Evolutionary conservation across 306 rosid genomes (phyloP), one percentile per base, ranked within the genome.

Genomic region (Crataegus laevigata): DNA sequence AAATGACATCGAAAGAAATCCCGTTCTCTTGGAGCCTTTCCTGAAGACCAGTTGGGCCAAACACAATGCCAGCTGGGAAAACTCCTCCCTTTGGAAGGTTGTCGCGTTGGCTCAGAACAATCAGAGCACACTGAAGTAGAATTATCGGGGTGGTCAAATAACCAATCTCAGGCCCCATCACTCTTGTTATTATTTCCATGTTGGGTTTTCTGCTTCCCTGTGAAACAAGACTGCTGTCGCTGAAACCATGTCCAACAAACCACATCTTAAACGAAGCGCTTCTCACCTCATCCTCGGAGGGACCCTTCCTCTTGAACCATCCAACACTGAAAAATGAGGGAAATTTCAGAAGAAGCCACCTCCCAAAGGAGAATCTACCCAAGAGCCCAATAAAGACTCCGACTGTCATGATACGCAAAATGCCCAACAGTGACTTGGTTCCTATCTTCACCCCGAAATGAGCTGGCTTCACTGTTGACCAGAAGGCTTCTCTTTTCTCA

Each of bases 231-330:
- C 70, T 81, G 76, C 24, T 72, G 62, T 86, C 45, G 11, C 88
- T 86, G 68, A 57, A 94, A 71, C 97, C 97, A 21, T 75, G 86
- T 54, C 97, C 96, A 5, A 91, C 83, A 75, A 87, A 91, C 97
- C 98, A 94, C 94, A 94, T 94, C 80, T 91, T 90, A 72, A 94
- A 94, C 4, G 93, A 80, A 26, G 96, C 90, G 36, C 96, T 88
- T 59, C 79, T 84, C 10, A 94, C 79, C 80, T 90, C 94, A 36
- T 91, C 93, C 72, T 94, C 92, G 0, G 98, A 80, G 28, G 97
- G 98, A 42, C 98, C 97, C 32, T 86, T 78, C 88, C 88, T 87
- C 74, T 81, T 84, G 87, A 90, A 91, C 85, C 77, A 86, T 21
- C 96, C 97, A 3, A 91, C 81, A 75, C 86, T 91, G 73, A 94